These are phyloP conservation scores for Jimgerdemannia flammicorona DNA, from an alignment of 192 early-diverging fungal species.

Conservation along the genomic window DNA sequence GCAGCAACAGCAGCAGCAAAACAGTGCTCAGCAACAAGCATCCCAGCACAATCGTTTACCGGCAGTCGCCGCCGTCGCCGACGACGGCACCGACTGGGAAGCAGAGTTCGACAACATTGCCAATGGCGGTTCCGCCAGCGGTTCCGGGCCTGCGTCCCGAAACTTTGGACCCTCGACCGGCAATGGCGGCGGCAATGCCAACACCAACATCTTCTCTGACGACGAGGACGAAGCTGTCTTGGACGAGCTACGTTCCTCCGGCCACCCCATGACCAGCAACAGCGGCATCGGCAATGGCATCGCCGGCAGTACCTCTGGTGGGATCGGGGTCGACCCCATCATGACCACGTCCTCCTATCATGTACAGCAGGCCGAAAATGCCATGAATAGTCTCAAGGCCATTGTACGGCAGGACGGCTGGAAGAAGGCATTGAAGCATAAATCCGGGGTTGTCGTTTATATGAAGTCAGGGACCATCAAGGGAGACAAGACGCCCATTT, in stretches of 20 bases:
- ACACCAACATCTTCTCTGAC: not conserved
- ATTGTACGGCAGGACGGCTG: conserved; percentile 37
- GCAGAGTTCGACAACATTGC: not conserved
- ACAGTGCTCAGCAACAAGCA: not conserved
- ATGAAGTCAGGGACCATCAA: conserved; percentile 33
- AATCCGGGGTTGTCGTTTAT: conserved; percentile 46
- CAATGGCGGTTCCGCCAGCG: not conserved
- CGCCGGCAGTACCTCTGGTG: not conserved
- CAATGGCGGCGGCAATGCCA: not conserved
- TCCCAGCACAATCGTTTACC: not conserved
- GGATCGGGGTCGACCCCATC: conserved; percentile 13
- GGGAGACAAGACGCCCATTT: conserved; percentile 45
- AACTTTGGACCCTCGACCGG: not conserved
- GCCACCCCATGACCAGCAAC: not conserved
- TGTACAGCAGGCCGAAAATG: conserved; percentile 45
- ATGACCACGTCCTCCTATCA: conserved; percentile 34
- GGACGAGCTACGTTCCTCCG: not conserved
- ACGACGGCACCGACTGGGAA: not conserved
- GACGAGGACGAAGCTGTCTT: not conserved
- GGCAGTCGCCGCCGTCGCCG: not conserved
- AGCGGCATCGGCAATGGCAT: not conserved
- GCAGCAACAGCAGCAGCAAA: not conserved
- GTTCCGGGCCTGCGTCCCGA: not conserved
- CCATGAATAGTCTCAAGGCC: conserved; percentile 40
- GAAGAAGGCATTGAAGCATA: conserved; percentile 51